These are phyloP conservation scores for Penicillium malachiteum DNA, from an alignment of 495 filamentous ascomycete genomes.

Conservation along the genomic window DNA sequence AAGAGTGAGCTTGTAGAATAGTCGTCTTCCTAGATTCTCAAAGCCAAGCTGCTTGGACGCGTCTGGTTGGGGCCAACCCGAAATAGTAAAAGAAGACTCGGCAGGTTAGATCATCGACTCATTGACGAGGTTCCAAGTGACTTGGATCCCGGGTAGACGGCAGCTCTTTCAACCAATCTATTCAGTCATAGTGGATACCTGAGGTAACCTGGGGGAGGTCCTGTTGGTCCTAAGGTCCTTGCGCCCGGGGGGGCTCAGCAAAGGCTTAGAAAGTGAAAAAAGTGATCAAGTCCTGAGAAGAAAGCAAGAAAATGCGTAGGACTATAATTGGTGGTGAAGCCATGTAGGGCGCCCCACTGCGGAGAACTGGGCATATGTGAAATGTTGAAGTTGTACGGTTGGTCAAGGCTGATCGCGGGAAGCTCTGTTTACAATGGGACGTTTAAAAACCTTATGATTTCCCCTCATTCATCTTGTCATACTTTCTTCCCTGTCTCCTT, in stretches of 20 bases:
- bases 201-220: no score
- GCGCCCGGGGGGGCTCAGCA: constrained; percentile 20
- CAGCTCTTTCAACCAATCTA: constrained; percentile 2
- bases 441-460: constrained; percentile 9
- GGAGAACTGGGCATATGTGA: background rate
- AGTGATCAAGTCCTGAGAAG: no score
- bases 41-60: background rate
- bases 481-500: background rate
- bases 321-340: background rate
- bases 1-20: background rate
- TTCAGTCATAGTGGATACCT: background rate
- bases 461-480: background rate
- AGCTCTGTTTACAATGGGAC: constrained; percentile 2
- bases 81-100: background rate
- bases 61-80: background rate
- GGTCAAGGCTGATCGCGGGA: constrained; percentile 2
- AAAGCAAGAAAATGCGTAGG: no score
- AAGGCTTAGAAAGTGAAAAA: constrained; percentile 6
- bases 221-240: background rate
- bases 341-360: constrained; percentile 2
- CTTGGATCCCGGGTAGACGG: constrained; percentile 13
- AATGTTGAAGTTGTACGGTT: constrained; percentile 5
- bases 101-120: background rate
- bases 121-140: background rate
- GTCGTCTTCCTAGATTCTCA: background rate